These are phyloP conservation scores for Nothophaeocryptopus gaeumannii DNA, from an alignment of 2,329 filamentous ascomycete species.

Conservation along the genomic window DNA sequence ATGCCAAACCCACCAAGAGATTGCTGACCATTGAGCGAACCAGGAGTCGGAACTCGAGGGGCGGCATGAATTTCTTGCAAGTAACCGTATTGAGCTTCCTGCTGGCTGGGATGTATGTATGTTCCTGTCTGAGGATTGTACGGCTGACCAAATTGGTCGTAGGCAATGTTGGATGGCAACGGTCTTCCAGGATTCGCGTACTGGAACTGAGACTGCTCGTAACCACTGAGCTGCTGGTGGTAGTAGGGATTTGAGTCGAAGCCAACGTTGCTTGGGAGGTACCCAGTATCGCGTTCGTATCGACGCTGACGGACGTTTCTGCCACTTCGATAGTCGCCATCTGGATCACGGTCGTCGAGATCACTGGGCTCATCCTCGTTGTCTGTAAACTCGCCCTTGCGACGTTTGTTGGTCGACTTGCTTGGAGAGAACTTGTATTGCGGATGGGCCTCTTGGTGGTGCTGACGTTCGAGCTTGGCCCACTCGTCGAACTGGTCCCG, in stretches of 20 bases:
- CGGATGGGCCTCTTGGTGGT: slow-evolving; percentile 81
- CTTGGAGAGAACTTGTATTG: slow-evolving; percentile 91
- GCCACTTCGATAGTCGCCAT: slow-evolving; percentile 33
- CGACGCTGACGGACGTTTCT: slow-evolving; percentile 27
- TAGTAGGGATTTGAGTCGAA: slow-evolving; percentile 35
- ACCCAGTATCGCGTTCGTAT: slow-evolving; percentile 23
- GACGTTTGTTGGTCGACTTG: slow-evolving; percentile 60
- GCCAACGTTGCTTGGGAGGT: slow-evolving; percentile 28
- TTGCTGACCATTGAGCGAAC: slow-evolving; percentile 25
- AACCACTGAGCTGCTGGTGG: slow-evolving; percentile 26
- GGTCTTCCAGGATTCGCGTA: slow-evolving; percentile 30
- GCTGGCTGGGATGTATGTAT: slow-evolving; percentile 27
- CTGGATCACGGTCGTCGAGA: slow-evolving; percentile 34
- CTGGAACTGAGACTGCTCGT: slow-evolving; percentile 31
- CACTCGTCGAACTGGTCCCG: slow-evolving; percentile 73
- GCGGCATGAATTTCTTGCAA: slow-evolving; percentile 28
- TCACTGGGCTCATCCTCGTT: slow-evolving; percentile 35
- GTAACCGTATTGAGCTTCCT: slow-evolving; percentile 26
- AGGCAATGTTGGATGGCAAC: slow-evolving; percentile 32
- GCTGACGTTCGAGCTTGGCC: slow-evolving; percentile 76
- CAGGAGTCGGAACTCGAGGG: slow-evolving; percentile 28
- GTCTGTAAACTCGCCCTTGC: slow-evolving; percentile 34
- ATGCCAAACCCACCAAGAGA: slow-evolving; percentile 33
- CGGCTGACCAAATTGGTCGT: slow-evolving; percentile 27
- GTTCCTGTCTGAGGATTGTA: slow-evolving; percentile 30